phyloP scores from a whole-genome alignment of 768 basidiomycete species.

The Terana coerulea region DNA sequence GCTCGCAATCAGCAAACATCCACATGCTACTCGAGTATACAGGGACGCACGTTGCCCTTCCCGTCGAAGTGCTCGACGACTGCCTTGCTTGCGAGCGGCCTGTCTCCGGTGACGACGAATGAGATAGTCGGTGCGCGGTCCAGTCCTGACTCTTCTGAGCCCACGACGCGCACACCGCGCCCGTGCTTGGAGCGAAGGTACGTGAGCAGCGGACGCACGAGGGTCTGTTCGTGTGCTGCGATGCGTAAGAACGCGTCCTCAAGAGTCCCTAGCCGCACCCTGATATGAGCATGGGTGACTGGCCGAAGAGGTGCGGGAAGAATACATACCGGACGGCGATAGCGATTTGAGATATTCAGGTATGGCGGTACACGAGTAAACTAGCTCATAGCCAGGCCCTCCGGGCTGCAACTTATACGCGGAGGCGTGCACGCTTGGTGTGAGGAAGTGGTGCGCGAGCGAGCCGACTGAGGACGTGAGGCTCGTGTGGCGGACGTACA shows the following conservation, averaged over 20 bases:
- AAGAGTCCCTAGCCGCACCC: constrained; percentile 38
- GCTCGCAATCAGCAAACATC: neutral
- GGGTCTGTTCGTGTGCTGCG: constrained; percentile 53
- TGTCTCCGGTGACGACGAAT: constrained; percentile 64
- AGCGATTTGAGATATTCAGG: constrained; percentile 62
- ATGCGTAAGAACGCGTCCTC: constrained; percentile 37
- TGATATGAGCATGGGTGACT: too few species aligned
- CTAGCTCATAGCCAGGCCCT: constrained; percentile 71
- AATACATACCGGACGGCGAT: constrained; percentile 35
- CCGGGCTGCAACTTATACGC: constrained; percentile 69
- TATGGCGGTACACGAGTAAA: constrained; percentile 57
- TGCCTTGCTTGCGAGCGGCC: constrained; percentile 53
- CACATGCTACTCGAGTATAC: neutral
- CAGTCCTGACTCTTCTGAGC: constrained; percentile 43
- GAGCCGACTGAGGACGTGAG: constrained; percentile 52
- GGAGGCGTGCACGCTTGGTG: constrained; percentile 33
- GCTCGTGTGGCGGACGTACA: constrained; percentile 52
- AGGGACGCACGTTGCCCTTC: constrained; percentile 56
- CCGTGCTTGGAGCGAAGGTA: constrained; percentile 50
- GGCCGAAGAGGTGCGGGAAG: too few species aligned
- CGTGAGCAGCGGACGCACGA: constrained; percentile 50
- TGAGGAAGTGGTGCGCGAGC: constrained; percentile 69
- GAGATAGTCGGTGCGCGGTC: constrained; percentile 63
- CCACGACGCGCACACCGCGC: constrained; percentile 66
- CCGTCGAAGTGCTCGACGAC: constrained; percentile 63